Conservation (phyloP, 176 grass and related monocot genomes). For the Puccinellia tenuiflora region DNA sequence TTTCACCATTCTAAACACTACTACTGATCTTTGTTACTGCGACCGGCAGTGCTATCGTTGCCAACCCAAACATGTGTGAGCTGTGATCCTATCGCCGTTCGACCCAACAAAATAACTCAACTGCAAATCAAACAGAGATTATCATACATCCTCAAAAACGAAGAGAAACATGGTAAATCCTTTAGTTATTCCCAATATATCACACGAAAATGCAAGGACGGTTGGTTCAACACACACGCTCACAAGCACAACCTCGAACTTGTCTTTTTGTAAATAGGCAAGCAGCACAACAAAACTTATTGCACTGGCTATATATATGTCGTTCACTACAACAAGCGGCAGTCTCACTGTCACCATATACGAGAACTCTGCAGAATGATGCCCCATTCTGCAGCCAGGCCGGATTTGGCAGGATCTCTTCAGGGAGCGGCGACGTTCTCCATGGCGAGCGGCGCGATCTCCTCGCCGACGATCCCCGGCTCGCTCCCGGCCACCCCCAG, state of each 20-base stretch:
- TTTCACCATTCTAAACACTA: neutral
- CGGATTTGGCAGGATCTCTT: neutral
- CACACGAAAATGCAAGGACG: neutral
- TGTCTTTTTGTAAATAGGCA: neutral
- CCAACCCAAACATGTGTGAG: neutral
- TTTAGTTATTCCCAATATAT: constrained; percentile 27
- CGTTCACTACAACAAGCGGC: constrained; percentile 18
- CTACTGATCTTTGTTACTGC: neutral
- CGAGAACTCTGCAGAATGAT: neutral
- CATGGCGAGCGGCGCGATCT: constrained; percentile 71
- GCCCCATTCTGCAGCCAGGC: neutral
- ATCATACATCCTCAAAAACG: neutral
- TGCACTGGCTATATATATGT: constrained; percentile 5
- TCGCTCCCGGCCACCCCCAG: constrained; percentile 51
- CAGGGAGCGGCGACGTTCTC: constrained; percentile 89
- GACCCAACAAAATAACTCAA: neutral
- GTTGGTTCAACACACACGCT: neutral
- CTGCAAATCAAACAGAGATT: neutral
- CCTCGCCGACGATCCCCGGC: constrained; percentile 63
- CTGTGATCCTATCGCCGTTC: neutral
- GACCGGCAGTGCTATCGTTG: neutral
- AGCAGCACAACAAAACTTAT: neutral
- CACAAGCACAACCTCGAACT: neutral
- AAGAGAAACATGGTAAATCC: neutral
- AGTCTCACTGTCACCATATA: neutral